Conservation (phyloP, 345 rosid species). For the Corchorus capsularis region DNA sequence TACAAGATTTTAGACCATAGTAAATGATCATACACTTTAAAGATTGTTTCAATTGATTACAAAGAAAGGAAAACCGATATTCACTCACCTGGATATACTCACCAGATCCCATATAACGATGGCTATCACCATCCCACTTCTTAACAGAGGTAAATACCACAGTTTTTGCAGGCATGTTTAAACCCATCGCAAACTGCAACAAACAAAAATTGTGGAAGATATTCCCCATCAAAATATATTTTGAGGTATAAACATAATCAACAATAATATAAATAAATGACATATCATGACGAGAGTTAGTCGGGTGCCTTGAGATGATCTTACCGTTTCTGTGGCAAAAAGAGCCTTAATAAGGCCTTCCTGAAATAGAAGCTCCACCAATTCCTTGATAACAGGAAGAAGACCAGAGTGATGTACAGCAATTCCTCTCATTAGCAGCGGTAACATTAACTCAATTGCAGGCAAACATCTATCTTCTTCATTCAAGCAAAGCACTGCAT, state of each 20-base stretch:
- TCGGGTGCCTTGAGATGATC: slow-evolving; percentile 31
- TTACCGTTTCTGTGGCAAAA: slow-evolving; percentile 96
- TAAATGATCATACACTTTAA: neutral
- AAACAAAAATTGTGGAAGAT: slow-evolving; percentile 13
- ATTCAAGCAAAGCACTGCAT: slow-evolving; percentile 84
- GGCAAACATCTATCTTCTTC: slow-evolving; percentile 96
- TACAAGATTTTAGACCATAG: slow-evolving; percentile 37
- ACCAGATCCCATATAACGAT: slow-evolving; percentile 92
- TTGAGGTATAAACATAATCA: neutral
- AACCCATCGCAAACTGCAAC: slow-evolving; percentile 97
- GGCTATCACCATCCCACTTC: slow-evolving; percentile 99
- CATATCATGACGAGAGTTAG: slow-evolving; percentile 9
- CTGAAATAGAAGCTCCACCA: slow-evolving; percentile 98
- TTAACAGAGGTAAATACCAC: slow-evolving; percentile 91
- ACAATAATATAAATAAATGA: neutral
- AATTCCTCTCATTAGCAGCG: slow-evolving; percentile 93
- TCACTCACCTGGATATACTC: slow-evolving; percentile 94
- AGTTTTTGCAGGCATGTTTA: slow-evolving; percentile 99
- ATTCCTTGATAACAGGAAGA: slow-evolving; percentile 96
- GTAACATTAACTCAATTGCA: slow-evolving; percentile 96
- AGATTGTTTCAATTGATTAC: neutral
- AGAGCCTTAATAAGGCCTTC: slow-evolving; percentile 99
- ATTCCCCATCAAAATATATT: neutral
- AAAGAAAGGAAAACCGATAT: slow-evolving; percentile 18
- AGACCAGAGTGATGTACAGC: slow-evolving; percentile 99